phyloP scores from a whole-genome alignment of 2,329 filamentous ascomycete genomes.

The Cladosporium austrohemisphaericum region DNA sequence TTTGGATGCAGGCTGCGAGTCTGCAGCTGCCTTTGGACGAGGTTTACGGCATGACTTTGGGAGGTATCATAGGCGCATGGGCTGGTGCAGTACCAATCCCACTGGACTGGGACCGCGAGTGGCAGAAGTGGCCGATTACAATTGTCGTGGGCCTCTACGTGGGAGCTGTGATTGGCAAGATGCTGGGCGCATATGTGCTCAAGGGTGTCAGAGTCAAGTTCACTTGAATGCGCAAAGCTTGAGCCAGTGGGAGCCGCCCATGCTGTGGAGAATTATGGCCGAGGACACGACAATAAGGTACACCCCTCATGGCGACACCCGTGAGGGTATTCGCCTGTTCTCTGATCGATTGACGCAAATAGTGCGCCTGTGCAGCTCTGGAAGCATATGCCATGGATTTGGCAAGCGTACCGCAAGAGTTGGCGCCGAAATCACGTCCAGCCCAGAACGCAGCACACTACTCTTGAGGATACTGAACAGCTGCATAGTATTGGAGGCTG shows the following conservation, averaged over 20 bases:
- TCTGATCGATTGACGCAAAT: no score
- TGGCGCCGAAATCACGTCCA: no score
- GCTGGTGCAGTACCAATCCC: conserved; percentile 92
- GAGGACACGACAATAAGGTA: no score
- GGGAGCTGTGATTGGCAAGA: conserved; percentile 70
- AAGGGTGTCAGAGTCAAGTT: conserved; percentile 46
- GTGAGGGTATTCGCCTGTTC: no score
- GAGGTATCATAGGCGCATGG: conserved; percentile 79
- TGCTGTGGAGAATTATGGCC: background rate
- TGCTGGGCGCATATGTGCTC: conserved; percentile 51
- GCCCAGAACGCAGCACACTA: no score
- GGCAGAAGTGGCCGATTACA: conserved; percentile 97
- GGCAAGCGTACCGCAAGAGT: no score
- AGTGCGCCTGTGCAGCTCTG: no score
- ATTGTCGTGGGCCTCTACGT: conserved; percentile 78
- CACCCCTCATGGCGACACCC: no score
- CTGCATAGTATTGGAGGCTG: no score
- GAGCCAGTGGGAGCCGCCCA: background rate
- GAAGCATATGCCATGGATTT: no score
- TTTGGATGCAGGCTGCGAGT: conserved; percentile 68
- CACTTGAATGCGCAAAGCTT: conserved; percentile 30
- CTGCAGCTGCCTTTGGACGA: conserved; percentile 74
- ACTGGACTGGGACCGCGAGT: conserved; percentile 97
- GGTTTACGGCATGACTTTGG: conserved; percentile 76
- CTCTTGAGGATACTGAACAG: no score